Evolutionary conservation across 441 rosid genomes (phyloP).

Genomic region (Melastoma candidum): DNA sequence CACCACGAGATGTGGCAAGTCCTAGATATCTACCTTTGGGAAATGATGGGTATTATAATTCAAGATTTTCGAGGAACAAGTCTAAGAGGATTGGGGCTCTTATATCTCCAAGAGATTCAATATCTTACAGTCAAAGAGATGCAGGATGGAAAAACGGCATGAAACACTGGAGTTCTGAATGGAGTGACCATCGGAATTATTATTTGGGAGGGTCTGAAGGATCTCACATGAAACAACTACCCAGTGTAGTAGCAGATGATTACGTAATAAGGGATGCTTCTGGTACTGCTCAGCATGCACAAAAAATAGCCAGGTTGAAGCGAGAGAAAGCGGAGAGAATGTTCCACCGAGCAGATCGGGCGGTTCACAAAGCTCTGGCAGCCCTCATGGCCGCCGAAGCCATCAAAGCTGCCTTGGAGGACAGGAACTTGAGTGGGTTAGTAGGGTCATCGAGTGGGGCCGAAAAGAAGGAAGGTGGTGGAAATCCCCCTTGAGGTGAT

Average conservation of each 20-base stretch:
- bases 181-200: slow-evolving; percentile 31
- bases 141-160: slow-evolving; percentile 37
- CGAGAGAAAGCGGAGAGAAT: slow-evolving; percentile 73
- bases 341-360: slow-evolving; percentile 71
- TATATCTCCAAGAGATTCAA: slow-evolving; percentile 24
- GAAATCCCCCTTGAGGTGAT: no score
- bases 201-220: slow-evolving; percentile 28
- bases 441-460: not conserved
- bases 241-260: slow-evolving; percentile 29
- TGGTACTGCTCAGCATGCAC: slow-evolving; percentile 62
- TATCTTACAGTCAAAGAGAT: slow-evolving; percentile 26
- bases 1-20: slow-evolving; percentile 36
- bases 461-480: no score
- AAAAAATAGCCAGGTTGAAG: slow-evolving; percentile 60
- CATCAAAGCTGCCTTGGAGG: slow-evolving; percentile 44
- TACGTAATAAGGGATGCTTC: slow-evolving; percentile 56
- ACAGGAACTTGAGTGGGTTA: slow-evolving; percentile 29
- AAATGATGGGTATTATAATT: slow-evolving; percentile 39
- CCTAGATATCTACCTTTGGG: slow-evolving; percentile 32
- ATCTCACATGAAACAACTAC: slow-evolving; percentile 21
- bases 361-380: slow-evolving; percentile 81
- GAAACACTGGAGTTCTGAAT: slow-evolving; percentile 43
- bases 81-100: slow-evolving; percentile 34
- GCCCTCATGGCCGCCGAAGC: slow-evolving; percentile 89
- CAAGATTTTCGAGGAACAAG: slow-evolving; percentile 39